Base-by-base conservation (phyloP, 768 basidiomycete genomes). In the Hygrocybe coccinea region DNA sequence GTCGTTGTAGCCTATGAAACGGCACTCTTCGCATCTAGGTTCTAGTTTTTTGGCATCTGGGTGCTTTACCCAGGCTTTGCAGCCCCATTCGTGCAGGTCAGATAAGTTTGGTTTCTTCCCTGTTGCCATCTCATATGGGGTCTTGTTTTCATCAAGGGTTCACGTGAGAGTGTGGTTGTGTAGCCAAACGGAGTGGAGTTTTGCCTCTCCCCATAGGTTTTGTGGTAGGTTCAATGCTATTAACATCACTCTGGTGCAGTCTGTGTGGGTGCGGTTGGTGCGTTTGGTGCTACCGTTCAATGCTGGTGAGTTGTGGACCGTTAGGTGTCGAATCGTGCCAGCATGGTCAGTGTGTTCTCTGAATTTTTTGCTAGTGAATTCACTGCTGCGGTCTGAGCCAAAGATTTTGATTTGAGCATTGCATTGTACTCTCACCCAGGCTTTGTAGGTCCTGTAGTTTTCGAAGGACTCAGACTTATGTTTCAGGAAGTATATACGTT, bases 191-290 rank as follows among this genome's bases (percentile, higher is more conserved):
- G 65, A 68, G 54, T 77, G 67, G 1, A 46, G 48, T 0, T 71
- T 59, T 0, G 70, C 72, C 17, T 77, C 68, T 1, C 67, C 72
- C 77, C 76, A 80, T 0, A 78, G 62, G 25, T 35, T 60, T 14
- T 59, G 29, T 8, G 29, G 29, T 29, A 29, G 29, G 8, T 29
- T 29, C 5, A 24, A 49, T 25, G 52, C 59, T 33, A 66, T 54
- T 1, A 74, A 55, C 65, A 76, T 68, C 2, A 69, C 67, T 48
- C 59, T 59, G 25, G 61, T 57, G 35, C 47, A 46, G 24, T 66
- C 65, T 1, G 66, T 8, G 34, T 67, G 64, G 14, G 62, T 65
- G 17, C 67, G 55, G 43, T 69, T 68, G 24, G 58, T 62, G 9
- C 61, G 57, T 60, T 74, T 68, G 3, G 66, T 58, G 17, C 59